A percentile compares a stretch with the other conserved stretches of the same genome.
These are phyloP conservation scores for Hymenoscyphus scutula DNA, from an alignment of 2,329 filamentous ascomycete genomes.

Conservation along the genomic window DNA sequence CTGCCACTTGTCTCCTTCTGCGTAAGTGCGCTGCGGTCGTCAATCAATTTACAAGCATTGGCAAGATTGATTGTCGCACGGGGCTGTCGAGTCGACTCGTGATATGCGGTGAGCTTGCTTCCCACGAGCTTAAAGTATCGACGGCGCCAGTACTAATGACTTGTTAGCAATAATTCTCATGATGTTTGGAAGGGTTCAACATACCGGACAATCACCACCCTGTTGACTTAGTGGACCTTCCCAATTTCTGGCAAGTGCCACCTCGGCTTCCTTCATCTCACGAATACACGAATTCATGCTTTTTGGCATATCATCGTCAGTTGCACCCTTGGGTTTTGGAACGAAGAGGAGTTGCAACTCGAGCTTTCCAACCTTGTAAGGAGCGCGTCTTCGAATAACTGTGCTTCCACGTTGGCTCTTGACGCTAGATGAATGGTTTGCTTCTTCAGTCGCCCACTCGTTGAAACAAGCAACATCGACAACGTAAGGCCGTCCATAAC, in stretches of 20 bases:
- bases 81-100: slow-evolving; percentile 91
- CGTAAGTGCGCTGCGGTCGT: slow-evolving; percentile 80
- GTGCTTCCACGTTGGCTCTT: slow-evolving; percentile 85
- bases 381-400: slow-evolving; percentile 74
- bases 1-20: slow-evolving; percentile 79
- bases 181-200: slow-evolving; percentile 39
- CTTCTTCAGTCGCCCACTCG: slow-evolving; percentile 93
- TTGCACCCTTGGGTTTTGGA: slow-evolving; percentile 80
- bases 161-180: slow-evolving; percentile 39
- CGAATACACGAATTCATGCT: slow-evolving; percentile 97
- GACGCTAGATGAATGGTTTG: slow-evolving; percentile 74
- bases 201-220: slow-evolving; percentile 94
- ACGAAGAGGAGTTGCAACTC: slow-evolving; percentile 94
- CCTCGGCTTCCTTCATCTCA: slow-evolving; percentile 88
- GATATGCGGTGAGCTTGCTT: slow-evolving; percentile 89
- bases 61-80: slow-evolving; percentile 95
- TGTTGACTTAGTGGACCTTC: slow-evolving; percentile 94
- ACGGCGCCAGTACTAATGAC: slow-evolving; percentile 83
- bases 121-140: slow-evolving; percentile 95
- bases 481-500: slow-evolving; percentile 82
- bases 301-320: slow-evolving; percentile 97
- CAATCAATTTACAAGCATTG: slow-evolving; percentile 89
- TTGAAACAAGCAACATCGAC: slow-evolving; percentile 96
- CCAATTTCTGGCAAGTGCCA: slow-evolving; percentile 71
- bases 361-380: slow-evolving; percentile 95